Percentiles rank a stretch among this genome's conserved stretches.
phyloP scores from a whole-genome alignment of 1,284 basidiomycete genomes.

The Fomes fomentarius region DNA sequence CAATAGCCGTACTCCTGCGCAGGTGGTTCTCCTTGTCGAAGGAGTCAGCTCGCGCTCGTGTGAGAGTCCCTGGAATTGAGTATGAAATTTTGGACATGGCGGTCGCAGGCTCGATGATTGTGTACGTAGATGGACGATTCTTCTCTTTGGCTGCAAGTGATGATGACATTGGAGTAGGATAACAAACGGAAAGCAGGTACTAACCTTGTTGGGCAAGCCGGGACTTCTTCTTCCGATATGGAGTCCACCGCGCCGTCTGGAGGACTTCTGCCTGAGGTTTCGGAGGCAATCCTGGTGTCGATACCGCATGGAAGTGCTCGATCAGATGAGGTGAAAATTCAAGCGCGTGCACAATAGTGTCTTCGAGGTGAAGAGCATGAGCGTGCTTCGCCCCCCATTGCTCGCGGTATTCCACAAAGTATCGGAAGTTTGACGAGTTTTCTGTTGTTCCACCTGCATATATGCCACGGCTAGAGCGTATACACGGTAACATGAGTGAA shows the following conservation, averaged over 20 bases:
- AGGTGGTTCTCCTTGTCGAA: neutral
- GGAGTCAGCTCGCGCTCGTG: neutral
- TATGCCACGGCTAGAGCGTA: conserved; percentile 23
- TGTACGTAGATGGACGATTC: neutral
- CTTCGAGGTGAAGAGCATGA: conserved; percentile 16
- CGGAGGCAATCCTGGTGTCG: conserved; percentile 7
- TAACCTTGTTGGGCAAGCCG: conserved; percentile 2
- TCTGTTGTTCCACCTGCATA: conserved; percentile 9
- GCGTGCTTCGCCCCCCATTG: conserved; percentile 32
- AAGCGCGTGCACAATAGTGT: conserved; percentile 29
- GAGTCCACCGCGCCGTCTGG: neutral
- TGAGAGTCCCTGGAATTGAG: neutral
- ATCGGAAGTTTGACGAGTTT: conserved; percentile 6
- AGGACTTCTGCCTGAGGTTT: conserved; percentile 6
- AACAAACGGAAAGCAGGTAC: neutral
- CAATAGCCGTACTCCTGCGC: neutral
- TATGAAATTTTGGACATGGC: neutral
- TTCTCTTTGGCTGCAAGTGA: neutral
- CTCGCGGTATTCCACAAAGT: conserved; percentile 31
- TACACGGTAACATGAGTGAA: neutral
- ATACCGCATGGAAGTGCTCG: conserved; percentile 24
- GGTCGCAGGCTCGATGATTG: neutral
- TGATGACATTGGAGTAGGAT: neutral
- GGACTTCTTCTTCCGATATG: neutral
- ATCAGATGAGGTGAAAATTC: conserved; percentile 24